Percentiles rank a stretch among this genome's conserved stretches.
Evolutionary conservation across 2,329 filamentous ascomycete species (phyloP).

Genomic region (Tolypocladium endophyticum): DNA sequence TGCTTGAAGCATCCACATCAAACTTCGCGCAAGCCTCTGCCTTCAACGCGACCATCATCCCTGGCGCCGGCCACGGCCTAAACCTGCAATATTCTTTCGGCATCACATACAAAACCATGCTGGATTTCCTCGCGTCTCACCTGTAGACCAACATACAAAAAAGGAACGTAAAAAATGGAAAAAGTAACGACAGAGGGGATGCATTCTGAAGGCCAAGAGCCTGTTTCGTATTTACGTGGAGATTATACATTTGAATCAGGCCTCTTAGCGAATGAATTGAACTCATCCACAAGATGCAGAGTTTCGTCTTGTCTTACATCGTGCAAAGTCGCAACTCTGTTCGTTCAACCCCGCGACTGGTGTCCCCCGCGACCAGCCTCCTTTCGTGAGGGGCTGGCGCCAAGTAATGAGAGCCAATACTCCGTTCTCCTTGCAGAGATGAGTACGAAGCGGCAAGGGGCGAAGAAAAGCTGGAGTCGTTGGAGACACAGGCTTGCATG

Average conservation of each 20-base stretch:
- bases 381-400: background rate
- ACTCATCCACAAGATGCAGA: background rate
- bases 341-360: background rate
- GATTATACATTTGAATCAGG: background rate
- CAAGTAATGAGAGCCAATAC: background rate
- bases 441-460: background rate
- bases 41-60: constrained; percentile 45
- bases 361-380: background rate
- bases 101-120: constrained; percentile 22
- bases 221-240: background rate
- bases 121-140: constrained; percentile 18
- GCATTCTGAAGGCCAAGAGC: background rate
- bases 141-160: background rate
- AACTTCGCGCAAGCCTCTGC: constrained; percentile 32
- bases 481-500: no score
- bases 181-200: background rate
- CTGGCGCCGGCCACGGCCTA: constrained; percentile 38
- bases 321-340: background rate
- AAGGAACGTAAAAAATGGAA: background rate
- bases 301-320: background rate
- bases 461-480: no score
- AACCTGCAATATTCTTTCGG: constrained; percentile 31
- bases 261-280: background rate
- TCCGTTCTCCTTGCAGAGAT: background rate
- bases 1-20: constrained; percentile 30